Percentiles rank a stretch among this genome's conserved stretches.
phyloP scores from a whole-genome alignment of 768 basidiomycete genomes.

The Crepidotus variabilis region DNA sequence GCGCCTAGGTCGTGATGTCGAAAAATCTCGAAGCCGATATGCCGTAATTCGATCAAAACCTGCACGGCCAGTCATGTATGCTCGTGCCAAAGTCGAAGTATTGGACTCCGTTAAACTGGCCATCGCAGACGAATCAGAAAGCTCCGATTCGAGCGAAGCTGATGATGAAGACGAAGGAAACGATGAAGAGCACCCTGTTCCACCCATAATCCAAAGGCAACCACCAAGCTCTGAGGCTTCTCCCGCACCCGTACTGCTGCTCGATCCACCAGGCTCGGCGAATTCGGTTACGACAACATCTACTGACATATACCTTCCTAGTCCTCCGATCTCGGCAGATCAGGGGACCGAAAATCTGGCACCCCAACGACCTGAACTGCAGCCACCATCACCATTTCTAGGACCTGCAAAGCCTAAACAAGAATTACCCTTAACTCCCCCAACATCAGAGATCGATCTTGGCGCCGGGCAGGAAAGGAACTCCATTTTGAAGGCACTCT shows the following conservation, averaged over 20 bases:
- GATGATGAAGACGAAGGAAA: slow-evolving; percentile 53
- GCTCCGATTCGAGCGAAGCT: slow-evolving; percentile 58
- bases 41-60: slow-evolving; percentile 83
- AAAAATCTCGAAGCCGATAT: slow-evolving; percentile 74
- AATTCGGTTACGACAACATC: slow-evolving; percentile 19
- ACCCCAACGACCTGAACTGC: slow-evolving; percentile 11
- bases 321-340: slow-evolving; percentile 5
- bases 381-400: slow-evolving; percentile 57
- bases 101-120: slow-evolving; percentile 90
- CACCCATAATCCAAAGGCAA: slow-evolving; percentile 21
- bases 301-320: slow-evolving; percentile 14
- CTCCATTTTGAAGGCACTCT: slow-evolving; percentile 79
- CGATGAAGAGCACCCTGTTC: slow-evolving; percentile 34
- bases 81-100: slow-evolving; percentile 84
- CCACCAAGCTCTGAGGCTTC: slow-evolving; percentile 23
- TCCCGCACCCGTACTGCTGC: slow-evolving; percentile 15
- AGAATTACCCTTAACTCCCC: slow-evolving; percentile 40
- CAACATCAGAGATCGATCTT: slow-evolving; percentile 13
- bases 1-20: slow-evolving; percentile 69
- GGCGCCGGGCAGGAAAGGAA: slow-evolving; percentile 54
- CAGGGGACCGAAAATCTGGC: slow-evolving; percentile 13
- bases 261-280: neutral
- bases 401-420: slow-evolving; percentile 30
- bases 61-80: slow-evolving; percentile 86
- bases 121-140: slow-evolving; percentile 66